phyloP scores from a whole-genome alignment of 805 yeast species.

The Helenozyma baotianmanensis region DNA sequence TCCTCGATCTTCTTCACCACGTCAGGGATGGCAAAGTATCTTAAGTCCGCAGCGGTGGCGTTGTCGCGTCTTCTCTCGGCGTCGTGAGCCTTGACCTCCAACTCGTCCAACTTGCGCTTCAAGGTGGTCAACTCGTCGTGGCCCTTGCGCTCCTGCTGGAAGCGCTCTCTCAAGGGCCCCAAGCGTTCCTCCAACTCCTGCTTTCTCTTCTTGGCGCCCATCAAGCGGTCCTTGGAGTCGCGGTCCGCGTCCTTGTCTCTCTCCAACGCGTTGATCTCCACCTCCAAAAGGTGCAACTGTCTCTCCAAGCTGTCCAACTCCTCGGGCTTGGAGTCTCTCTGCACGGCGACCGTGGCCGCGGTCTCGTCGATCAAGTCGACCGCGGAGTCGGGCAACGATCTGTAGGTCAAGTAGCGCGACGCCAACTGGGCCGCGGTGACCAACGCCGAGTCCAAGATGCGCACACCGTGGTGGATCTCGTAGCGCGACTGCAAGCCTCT shows the following conservation, averaged over 20 bases:
- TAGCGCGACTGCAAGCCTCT: slow-evolving; percentile 94
- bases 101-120: slow-evolving; percentile 86
- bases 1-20: slow-evolving; percentile 68
- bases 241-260: slow-evolving; percentile 86
- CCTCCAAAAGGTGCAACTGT: slow-evolving; percentile 84
- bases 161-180: slow-evolving; percentile 79
- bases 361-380: slow-evolving; percentile 94
- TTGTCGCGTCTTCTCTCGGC: slow-evolving; percentile 97
- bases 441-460: slow-evolving; percentile 89
- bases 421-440: slow-evolving; percentile 95
- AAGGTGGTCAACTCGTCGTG: slow-evolving; percentile 87
- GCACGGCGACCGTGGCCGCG: slow-evolving; percentile 95
- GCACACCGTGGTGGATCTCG: slow-evolving; percentile 96
- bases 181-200: slow-evolving; percentile 83
- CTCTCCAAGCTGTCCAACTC: slow-evolving; percentile 92
- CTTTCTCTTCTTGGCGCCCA: slow-evolving; percentile 69
- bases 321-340: slow-evolving; percentile 97
- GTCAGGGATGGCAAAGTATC: slow-evolving; percentile 97
- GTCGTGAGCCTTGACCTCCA: slow-evolving; percentile 87
- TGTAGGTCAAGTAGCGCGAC: slow-evolving; percentile 87
- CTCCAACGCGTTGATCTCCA: slow-evolving; percentile 94
- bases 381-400: slow-evolving; percentile 95
- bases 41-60: slow-evolving; percentile 89
- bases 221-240: slow-evolving; percentile 80
- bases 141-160: slow-evolving; percentile 80